These are phyloP conservation scores for Haplosporangium gracile DNA, from an alignment of 192 early-diverging fungal genomes.

Conservation along the genomic window DNA sequence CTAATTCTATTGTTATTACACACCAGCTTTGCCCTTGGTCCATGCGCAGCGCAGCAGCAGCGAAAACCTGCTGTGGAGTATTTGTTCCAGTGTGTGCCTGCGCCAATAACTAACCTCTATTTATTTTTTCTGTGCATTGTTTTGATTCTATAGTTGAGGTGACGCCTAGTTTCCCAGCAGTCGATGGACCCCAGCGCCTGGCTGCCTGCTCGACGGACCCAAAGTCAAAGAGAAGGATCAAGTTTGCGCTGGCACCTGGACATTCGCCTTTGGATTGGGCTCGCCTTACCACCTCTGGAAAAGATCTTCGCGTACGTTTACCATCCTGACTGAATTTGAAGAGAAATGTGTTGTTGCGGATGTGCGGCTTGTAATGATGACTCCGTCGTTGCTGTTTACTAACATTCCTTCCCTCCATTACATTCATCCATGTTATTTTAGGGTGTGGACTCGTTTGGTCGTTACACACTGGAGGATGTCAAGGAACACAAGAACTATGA, in stretches of 20 bases:
- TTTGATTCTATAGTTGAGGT: constrained; percentile 7
- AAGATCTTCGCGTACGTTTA: constrained; percentile 73
- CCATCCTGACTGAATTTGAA: background rate
- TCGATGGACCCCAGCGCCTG: constrained; percentile 47
- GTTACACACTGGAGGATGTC: constrained; percentile 82
- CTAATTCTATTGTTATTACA: background rate
- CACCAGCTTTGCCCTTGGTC: background rate
- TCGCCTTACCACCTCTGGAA: constrained; percentile 80
- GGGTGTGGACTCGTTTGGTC: constrained; percentile 66
- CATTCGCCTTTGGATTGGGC: constrained; percentile 96
- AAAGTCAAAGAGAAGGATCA: constrained; percentile 60
- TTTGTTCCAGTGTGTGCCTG: background rate
- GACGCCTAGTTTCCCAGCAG: constrained; percentile 53
- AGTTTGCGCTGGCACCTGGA: constrained; percentile 88
- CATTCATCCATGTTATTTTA: constrained; percentile 22
- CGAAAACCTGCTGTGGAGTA: background rate
- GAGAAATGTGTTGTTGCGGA: background rate
- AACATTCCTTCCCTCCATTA: background rate
- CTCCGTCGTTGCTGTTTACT: constrained; percentile 7
- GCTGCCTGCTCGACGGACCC: constrained; percentile 54
- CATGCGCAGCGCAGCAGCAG: constrained; percentile 18
- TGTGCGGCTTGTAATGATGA: too few species aligned
- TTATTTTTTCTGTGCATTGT: background rate
- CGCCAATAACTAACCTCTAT: background rate
- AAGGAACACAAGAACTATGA: constrained; percentile 79